phyloP scores from a whole-genome alignment of 768 basidiomycete genomes.

The Cystofilobasidium bisporidii region DNA sequence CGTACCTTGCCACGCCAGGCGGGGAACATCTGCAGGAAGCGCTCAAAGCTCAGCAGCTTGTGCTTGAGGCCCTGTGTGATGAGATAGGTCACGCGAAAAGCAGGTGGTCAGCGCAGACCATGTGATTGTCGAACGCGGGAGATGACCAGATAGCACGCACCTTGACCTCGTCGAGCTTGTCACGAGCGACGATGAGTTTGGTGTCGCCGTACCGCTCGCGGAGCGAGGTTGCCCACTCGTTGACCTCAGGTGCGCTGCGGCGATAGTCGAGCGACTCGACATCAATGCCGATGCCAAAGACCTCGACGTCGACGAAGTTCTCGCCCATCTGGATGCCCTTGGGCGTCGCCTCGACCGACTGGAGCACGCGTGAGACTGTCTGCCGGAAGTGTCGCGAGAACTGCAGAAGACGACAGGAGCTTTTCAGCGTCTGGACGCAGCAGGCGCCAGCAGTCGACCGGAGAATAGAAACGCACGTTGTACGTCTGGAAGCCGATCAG shows the following conservation, averaged over 20 bases:
- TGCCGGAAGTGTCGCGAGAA: slow-evolving; percentile 77
- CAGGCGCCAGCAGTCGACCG: too few species aligned
- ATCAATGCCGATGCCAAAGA: slow-evolving; percentile 87
- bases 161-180: slow-evolving; percentile 80
- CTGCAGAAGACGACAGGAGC: slow-evolving; percentile 31
- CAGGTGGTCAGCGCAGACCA: neutral
- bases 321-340: slow-evolving; percentile 64
- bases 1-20: slow-evolving; percentile 69
- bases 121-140: neutral
- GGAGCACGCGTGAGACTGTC: slow-evolving; percentile 68
- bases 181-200: slow-evolving; percentile 77
- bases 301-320: slow-evolving; percentile 60
- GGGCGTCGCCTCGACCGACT: slow-evolving; percentile 62
- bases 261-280: slow-evolving; percentile 57
- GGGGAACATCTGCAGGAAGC: slow-evolving; percentile 67
- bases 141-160: slow-evolving; percentile 38
- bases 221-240: slow-evolving; percentile 71
- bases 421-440: too few species aligned
- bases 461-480: slow-evolving; percentile 16
- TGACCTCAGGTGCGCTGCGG: slow-evolving; percentile 62
- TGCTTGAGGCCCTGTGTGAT: slow-evolving; percentile 57
- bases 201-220: slow-evolving; percentile 72
- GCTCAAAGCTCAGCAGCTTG: slow-evolving; percentile 73
- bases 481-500: slow-evolving; percentile 29
- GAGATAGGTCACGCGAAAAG: too few species aligned